Conservation (phyloP, 1,139 yeast species). For the Cylindricascospora bacillispora region DNA sequence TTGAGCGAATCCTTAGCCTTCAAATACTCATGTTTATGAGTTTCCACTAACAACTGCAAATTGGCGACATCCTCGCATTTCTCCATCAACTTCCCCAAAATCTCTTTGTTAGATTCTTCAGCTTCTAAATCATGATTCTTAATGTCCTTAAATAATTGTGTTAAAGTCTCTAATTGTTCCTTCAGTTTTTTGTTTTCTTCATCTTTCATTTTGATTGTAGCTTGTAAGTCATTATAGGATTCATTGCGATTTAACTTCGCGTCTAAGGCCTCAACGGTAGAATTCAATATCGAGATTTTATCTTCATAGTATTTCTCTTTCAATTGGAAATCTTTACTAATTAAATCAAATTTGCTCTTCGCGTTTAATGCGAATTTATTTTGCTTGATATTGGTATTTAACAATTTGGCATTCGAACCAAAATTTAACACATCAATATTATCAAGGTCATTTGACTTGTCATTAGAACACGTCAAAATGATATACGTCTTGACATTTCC, state of each 20-base stretch:
- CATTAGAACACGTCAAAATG: conserved; percentile 69
- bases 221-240: conserved; percentile 9
- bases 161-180: conserved; percentile 31
- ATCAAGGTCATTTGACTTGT: conserved; percentile 47
- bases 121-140: conserved; percentile 1
- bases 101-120: conserved; percentile 3
- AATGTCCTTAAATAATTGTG: conserved; percentile 19
- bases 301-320: conserved; percentile 34
- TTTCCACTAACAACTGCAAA: conserved; percentile 13
- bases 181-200: conserved; percentile 36
- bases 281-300: conserved; percentile 37
- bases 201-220: conserved; percentile 31
- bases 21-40: conserved; percentile 8
- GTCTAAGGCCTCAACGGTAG: background rate
- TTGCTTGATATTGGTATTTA: conserved; percentile 54
- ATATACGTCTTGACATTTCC: conserved; percentile 78
- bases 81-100: conserved; percentile 10
- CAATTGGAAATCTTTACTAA: conserved; percentile 37
- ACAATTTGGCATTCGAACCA: conserved; percentile 66
- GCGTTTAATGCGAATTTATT: conserved; percentile 53
- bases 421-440: conserved; percentile 70
- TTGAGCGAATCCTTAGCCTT: conserved; percentile 7
- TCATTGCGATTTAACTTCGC: background rate
- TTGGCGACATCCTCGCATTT: conserved; percentile 16
- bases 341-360: conserved; percentile 35